Conservation (phyloP, 257 asterid species). For the Gynochthodes officinalis region DNA sequence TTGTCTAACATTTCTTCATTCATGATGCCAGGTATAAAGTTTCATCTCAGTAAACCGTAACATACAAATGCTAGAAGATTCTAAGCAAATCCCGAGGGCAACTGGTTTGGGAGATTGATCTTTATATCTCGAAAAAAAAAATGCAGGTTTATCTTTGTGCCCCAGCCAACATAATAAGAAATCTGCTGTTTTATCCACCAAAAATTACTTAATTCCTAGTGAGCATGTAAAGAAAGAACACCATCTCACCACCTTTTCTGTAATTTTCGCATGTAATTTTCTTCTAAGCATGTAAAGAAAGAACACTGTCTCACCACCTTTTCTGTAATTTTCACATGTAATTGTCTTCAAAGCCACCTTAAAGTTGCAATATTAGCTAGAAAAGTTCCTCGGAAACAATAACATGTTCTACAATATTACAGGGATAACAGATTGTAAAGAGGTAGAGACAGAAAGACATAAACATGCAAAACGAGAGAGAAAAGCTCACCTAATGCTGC, state of each 20-base stretch:
- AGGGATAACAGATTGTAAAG: neutral
- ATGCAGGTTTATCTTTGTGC: neutral
- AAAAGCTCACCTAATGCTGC: slow-evolving; percentile 46
- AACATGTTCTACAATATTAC: too few relatives aligned
- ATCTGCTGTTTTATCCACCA: neutral
- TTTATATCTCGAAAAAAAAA: neutral
- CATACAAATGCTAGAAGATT: neutral
- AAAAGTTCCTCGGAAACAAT: neutral
- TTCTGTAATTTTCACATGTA: neutral
- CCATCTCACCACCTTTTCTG: neutral
- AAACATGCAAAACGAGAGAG: neutral
- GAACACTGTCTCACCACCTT: neutral
- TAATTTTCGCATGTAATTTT: neutral
- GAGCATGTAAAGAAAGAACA: slow-evolving; percentile 1
- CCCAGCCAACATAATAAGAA: neutral
- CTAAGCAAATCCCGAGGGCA: neutral
- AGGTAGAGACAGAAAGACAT: neutral
- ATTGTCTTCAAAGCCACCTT: neutral
- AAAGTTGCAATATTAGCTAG: neutral
- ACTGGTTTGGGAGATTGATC: neutral
- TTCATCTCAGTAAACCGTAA: neutral
- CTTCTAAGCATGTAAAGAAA: neutral
- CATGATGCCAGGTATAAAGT: neutral
- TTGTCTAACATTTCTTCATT: neutral
- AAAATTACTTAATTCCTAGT: neutral